A percentile compares a stretch with the other conserved stretches of the same genome.
Evolutionary conservation across 2,329 filamentous ascomycete species (phyloP).

Genomic region (Ophiostoma triangulosporum): DNA sequence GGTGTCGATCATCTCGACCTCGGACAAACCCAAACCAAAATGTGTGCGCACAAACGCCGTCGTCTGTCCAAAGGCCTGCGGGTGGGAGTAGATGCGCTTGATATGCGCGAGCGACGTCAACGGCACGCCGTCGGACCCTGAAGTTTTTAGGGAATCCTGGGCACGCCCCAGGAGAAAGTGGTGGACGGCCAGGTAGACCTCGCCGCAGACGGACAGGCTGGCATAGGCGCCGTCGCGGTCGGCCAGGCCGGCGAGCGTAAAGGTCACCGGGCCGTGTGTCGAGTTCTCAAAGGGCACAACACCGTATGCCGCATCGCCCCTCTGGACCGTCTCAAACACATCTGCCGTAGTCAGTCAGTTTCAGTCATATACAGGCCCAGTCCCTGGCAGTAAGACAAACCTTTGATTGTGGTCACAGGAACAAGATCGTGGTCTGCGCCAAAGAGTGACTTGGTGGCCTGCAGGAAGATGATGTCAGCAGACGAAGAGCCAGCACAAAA

Average conservation of each 20-base stretch:
- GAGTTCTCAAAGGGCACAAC: constrained; percentile 95
- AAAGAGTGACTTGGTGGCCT: constrained; percentile 28
- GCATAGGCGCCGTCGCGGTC: constrained; percentile 52
- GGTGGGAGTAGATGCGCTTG: constrained; percentile 75
- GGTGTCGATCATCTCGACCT: constrained; percentile 64
- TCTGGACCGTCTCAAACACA: constrained; percentile 68
- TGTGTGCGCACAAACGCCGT: constrained; percentile 55
- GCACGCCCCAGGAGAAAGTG: constrained; percentile 64
- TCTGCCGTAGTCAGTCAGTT: constrained; percentile 33
- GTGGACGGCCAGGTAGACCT: constrained; percentile 76
- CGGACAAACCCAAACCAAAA: constrained; percentile 25
- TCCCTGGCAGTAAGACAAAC: too few relatives aligned
- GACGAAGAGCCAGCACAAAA: not conserved
- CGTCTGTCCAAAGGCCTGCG: constrained; percentile 81
- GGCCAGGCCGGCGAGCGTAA: constrained; percentile 79
- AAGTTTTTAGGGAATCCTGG: constrained; percentile 1
- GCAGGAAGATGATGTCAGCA: not conserved
- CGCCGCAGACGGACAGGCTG: constrained; percentile 63
- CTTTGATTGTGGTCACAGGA: constrained; percentile 38
- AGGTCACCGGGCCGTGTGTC: constrained; percentile 82
- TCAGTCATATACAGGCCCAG: not conserved
- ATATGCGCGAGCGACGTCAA: constrained; percentile 45
- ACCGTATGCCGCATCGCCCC: constrained; percentile 49
- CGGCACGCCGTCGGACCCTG: constrained; percentile 21
- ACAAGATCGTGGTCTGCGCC: constrained; percentile 32